Percentiles rank a stretch among this genome's conserved stretches.
Conservation (phyloP, 2,329 filamentous ascomycete species). For the Colletotrichum eleusines region DNA sequence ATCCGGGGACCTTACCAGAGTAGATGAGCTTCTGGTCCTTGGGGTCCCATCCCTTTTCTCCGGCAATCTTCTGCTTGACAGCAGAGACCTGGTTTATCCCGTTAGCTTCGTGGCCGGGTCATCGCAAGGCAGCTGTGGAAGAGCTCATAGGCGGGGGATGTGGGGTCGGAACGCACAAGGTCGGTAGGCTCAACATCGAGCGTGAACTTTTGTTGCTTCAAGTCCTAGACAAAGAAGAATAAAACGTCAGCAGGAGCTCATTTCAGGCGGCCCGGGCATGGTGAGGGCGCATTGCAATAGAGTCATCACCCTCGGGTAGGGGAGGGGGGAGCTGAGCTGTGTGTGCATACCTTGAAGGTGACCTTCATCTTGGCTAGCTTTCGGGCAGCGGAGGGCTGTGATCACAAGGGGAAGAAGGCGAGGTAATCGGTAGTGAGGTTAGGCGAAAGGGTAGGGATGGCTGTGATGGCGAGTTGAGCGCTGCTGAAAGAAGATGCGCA, state of each 20-base stretch:
- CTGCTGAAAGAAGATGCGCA: conserved; percentile 29
- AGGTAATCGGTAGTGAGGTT: conserved; percentile 1
- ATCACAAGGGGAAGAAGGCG: conserved; percentile 9
- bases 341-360: conserved; percentile 69
- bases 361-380: conserved; percentile 72
- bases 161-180: conserved; percentile 73
- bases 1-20: conserved; percentile 75
- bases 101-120: conserved; percentile 44
- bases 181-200: conserved; percentile 95
- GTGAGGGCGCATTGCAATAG: neutral
- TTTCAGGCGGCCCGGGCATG: neutral
- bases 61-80: conserved; percentile 92
- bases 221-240: conserved; percentile 72
- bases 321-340: conserved; percentile 36
- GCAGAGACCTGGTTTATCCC: conserved; percentile 76
- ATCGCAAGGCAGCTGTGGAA: conserved; percentile 36
- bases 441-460: neutral
- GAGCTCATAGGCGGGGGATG: conserved; percentile 41
- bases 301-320: neutral
- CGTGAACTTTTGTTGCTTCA: conserved; percentile 98
- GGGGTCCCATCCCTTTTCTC: conserved; percentile 94
- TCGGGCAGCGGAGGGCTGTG: conserved; percentile 49
- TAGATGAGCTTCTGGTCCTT: conserved; percentile 97
- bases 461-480: conserved; percentile 8
- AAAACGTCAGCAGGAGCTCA: conserved; percentile 36